These are phyloP conservation scores for Pogostemon cablin DNA, from an alignment of 257 asterid species.

Conservation along the genomic window DNA sequence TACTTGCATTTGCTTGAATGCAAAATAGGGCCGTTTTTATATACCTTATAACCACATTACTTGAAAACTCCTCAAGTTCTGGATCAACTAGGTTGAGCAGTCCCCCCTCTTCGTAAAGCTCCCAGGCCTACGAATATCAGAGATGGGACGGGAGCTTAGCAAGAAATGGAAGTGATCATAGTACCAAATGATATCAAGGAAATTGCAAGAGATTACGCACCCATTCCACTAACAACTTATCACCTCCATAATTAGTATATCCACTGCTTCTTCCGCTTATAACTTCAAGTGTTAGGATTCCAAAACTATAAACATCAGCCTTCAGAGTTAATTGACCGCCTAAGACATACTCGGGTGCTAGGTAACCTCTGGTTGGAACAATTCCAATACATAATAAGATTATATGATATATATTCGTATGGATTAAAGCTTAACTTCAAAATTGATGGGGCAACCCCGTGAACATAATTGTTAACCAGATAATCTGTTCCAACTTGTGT, in stretches of 20 bases:
- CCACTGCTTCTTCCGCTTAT: constrained; percentile 77
- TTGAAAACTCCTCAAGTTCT: constrained; percentile 60
- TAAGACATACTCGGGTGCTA: constrained; percentile 95
- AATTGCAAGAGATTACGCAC: constrained; percentile 48
- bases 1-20: constrained; percentile 73
- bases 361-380: constrained; percentile 76
- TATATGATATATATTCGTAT: constrained; percentile 18
- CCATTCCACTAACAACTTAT: constrained; percentile 77
- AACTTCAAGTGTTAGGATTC: constrained; percentile 77
- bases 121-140: constrained; percentile 62
- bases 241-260: constrained; percentile 51
- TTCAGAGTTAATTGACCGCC: constrained; percentile 90
- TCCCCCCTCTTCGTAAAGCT: constrained; percentile 62
- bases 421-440: background rate
- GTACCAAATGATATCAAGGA: constrained; percentile 21
- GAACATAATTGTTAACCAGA: constrained; percentile 19
- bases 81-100: constrained; percentile 76
- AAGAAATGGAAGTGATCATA: background rate
- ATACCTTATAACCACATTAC: constrained; percentile 62
- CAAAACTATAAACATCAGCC: constrained; percentile 92
- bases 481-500: constrained; percentile 6
- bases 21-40: constrained; percentile 91
- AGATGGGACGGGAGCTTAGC: background rate
- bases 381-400: constrained; percentile 21
- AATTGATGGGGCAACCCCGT: constrained; percentile 5